phyloP scores from a whole-genome alignment of 2,329 filamentous ascomycete species.

The Pezicula rhizophila region DNA sequence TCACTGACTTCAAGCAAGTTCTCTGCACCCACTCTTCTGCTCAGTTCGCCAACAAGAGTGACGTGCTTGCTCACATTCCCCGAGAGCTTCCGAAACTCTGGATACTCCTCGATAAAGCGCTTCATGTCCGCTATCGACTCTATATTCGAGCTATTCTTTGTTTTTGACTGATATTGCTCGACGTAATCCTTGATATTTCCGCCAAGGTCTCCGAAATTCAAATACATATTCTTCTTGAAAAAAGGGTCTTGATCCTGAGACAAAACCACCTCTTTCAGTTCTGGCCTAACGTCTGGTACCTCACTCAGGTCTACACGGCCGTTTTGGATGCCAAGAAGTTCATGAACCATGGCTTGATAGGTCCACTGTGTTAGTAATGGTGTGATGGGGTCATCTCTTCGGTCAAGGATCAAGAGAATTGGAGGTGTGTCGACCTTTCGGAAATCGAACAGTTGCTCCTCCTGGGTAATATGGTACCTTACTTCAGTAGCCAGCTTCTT shows the following conservation, averaged over 20 bases:
- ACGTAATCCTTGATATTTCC: constrained; percentile 98
- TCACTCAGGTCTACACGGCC: constrained; percentile 85
- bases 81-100: constrained; percentile 92
- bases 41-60: constrained; percentile 88
- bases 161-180: constrained; percentile 95
- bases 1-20: constrained; percentile 93
- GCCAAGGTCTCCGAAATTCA: constrained; percentile 93
- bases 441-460: constrained; percentile 95
- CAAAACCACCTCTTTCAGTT: constrained; percentile 88
- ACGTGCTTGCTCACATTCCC: constrained; percentile 99
- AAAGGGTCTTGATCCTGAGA: constrained; percentile 97
- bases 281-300: constrained; percentile 76
- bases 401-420: constrained; percentile 82
- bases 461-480: constrained; percentile 87
- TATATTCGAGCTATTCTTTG: constrained; percentile 92
- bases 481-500: constrained; percentile 93
- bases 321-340: constrained; percentile 87
- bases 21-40: constrained; percentile 77
- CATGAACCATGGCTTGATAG: constrained; percentile 99
- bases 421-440: constrained; percentile 90
- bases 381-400: constrained; percentile 90
- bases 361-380: constrained; percentile 96
- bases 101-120: constrained; percentile 97
- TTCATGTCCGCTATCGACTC: constrained; percentile 99
- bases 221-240: constrained; percentile 98